Evolutionary conservation across 768 basidiomycete genomes (phyloP), one percentile per base, ranked within the genome.

Genomic region (Suillus hirtellus): DNA sequence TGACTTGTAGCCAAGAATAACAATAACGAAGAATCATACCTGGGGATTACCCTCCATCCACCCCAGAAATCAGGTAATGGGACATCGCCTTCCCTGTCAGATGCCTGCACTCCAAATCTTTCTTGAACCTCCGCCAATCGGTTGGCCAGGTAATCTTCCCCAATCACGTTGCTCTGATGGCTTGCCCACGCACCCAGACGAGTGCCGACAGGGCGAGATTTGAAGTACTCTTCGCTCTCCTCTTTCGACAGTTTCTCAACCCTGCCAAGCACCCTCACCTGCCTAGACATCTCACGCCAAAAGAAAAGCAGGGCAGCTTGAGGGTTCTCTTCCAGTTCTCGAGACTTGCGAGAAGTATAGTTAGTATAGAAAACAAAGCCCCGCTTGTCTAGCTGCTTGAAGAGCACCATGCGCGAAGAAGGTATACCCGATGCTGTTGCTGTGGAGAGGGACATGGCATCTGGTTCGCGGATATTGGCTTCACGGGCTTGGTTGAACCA

Each of bases 291-390:
- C 73, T 95, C 94, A 59, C 86, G 78, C 97, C 96, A 99, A 79
- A 96, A 97, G 70, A 98, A 93, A 11, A 89, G 88, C 21, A 96
- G 79, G 1, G 92, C 87, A 5, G 90, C 95, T 72, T 88, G 80
- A 0, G 93, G 92, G 71, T 95, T 95, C 44, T 78, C 82, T 7
- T 76, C 63, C 35, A 99, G 82, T 74, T 99, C 97, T 47, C 77
- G 72, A 3, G 93, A 95, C 78, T 99, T 99, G 67, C 96, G 86
- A 12, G 95, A 96, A 46, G 87, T 85, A 79, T 99, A 99, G 78
- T 99, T 99, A 38, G 96, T 99, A 83, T 85, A 99, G 79, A 98
- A 97, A 63, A 96, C 86, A 79, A 99, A 98, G 59, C 97, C 97
- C 61, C 81, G 86, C 37, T 82, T 71, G 79, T 99, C 97, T 69